These are phyloP conservation scores for Dictyophora rubrovolvata DNA, from an alignment of 768 basidiomycete genomes.

Conservation along the genomic window DNA sequence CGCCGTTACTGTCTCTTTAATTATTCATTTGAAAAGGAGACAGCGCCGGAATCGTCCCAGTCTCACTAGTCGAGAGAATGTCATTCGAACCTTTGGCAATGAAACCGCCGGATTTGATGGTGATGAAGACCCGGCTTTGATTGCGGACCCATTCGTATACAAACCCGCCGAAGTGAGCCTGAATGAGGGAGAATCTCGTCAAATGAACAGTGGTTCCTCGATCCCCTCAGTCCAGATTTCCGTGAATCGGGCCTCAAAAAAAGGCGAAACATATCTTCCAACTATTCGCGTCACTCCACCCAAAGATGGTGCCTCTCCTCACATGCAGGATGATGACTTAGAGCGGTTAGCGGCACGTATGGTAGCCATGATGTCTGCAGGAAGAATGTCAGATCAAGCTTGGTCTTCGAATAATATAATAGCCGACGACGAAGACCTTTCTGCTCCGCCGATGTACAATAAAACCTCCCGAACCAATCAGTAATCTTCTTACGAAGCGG, in stretches of 20 bases:
- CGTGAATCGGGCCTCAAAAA: background rate
- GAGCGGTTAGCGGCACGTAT: constrained; percentile 5
- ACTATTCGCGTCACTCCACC: background rate
- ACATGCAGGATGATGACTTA: constrained; percentile 7
- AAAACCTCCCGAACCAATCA: background rate
- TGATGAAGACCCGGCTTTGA: background rate
- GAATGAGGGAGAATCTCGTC: background rate
- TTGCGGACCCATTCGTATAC: constrained; percentile 7
- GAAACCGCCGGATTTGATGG: background rate
- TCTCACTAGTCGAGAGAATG: background rate
- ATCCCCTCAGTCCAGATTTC: background rate
- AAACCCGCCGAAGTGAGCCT: background rate
- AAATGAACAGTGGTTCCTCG: background rate
- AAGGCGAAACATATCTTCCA: constrained; percentile 4
- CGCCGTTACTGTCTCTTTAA: background rate
- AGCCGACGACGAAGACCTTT: background rate
- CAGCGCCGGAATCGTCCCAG: background rate
- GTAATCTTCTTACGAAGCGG: too few relatives aligned
- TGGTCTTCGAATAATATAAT: background rate
- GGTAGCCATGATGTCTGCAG: constrained; percentile 8
- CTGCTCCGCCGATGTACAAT: constrained; percentile 3
- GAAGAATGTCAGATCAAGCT: constrained; percentile 4
- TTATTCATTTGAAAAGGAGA: background rate
- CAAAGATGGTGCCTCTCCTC: background rate
- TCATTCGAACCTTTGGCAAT: constrained; percentile 1